Evolutionary conservation across 2,329 filamentous ascomycete species (phyloP).

Genomic region (Aspergillus niger): DNA sequence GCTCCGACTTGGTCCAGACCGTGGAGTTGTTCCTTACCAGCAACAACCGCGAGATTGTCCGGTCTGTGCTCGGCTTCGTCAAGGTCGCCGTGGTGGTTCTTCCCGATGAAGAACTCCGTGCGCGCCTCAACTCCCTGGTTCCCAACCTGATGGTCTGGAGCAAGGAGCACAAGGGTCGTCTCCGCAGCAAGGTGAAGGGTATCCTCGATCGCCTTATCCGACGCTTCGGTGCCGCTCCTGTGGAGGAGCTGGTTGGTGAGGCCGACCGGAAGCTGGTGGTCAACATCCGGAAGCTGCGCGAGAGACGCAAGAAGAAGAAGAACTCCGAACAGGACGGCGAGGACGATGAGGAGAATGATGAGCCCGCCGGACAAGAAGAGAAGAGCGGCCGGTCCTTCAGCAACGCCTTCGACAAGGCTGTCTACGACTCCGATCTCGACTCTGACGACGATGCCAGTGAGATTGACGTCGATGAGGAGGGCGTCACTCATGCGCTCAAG

Average conservation of each 20-base stretch:
- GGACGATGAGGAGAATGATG: slow-evolving; percentile 54
- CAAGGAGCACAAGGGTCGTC: slow-evolving; percentile 96
- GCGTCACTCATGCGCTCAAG: slow-evolving; percentile 40
- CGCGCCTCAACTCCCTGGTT: slow-evolving; percentile 74
- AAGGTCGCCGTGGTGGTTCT: slow-evolving; percentile 92
- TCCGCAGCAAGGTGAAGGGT: slow-evolving; percentile 96
- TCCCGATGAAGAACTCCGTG: slow-evolving; percentile 74
- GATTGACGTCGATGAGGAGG: slow-evolving; percentile 43
- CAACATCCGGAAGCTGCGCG: slow-evolving; percentile 94
- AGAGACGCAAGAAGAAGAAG: slow-evolving; percentile 88
- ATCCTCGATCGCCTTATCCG: slow-evolving; percentile 93
- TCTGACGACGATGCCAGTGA: slow-evolving; percentile 62
- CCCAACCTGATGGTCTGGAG: slow-evolving; percentile 94
- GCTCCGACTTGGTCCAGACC: slow-evolving; percentile 85
- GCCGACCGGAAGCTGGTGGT: slow-evolving; percentile 84
- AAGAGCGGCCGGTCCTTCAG: slow-evolving; percentile 19
- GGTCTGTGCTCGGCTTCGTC: slow-evolving; percentile 90
- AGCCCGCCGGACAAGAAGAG: slow-evolving; percentile 38
- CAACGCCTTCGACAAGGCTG: slow-evolving; percentile 28
- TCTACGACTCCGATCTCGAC: slow-evolving; percentile 87
- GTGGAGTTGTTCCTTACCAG: slow-evolving; percentile 96
- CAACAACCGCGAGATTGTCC: slow-evolving; percentile 95
- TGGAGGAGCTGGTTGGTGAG: slow-evolving; percentile 81
- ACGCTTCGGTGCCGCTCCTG: slow-evolving; percentile 78
- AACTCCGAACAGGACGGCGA: slow-evolving; percentile 63